These are phyloP conservation scores for Hemisphaericaspora xylanilytica DNA, from an alignment of 1,139 yeast species.

Conservation along the genomic window DNA sequence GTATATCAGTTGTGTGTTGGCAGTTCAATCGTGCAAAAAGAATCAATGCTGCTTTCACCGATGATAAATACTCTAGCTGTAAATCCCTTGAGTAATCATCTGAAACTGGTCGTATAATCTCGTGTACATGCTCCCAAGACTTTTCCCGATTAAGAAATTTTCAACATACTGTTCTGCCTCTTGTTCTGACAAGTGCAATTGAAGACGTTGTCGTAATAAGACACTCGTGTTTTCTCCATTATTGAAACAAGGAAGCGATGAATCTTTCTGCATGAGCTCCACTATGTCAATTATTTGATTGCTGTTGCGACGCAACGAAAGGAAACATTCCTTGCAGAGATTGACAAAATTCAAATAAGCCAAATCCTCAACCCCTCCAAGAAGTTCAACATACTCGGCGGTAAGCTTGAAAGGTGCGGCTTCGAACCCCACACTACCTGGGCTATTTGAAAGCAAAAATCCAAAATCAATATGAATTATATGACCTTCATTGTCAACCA, in stretches of 20 bases:
- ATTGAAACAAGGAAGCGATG: slow-evolving; percentile 84
- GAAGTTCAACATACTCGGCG: slow-evolving; percentile 76
- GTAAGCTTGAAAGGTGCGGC: slow-evolving; percentile 96
- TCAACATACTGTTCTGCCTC: slow-evolving; percentile 82
- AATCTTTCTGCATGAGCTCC: slow-evolving; percentile 90
- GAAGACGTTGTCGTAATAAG: slow-evolving; percentile 76
- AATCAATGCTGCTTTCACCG: too few relatives aligned
- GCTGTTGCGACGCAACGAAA: slow-evolving; percentile 64
- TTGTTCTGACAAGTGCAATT: slow-evolving; percentile 65
- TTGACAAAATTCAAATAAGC: slow-evolving; percentile 57
- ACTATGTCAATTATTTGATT: slow-evolving; percentile 78
- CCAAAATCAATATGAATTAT: slow-evolving; percentile 96
- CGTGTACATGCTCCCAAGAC: slow-evolving; percentile 87
- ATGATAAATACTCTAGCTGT: too few relatives aligned
- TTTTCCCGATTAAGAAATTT: slow-evolving; percentile 65
- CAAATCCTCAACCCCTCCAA: slow-evolving; percentile 73
- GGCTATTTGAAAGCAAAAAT: slow-evolving; percentile 84
- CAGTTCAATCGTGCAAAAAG: too few relatives aligned
- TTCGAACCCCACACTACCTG: slow-evolving; percentile 95
- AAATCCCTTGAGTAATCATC: slow-evolving; percentile 89
- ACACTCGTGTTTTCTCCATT: slow-evolving; percentile 83
- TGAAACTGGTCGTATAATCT: slow-evolving; percentile 93
- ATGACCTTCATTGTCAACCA: slow-evolving; percentile 93
- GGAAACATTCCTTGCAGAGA: slow-evolving; percentile 70
- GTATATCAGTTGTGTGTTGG: too few relatives aligned